These are phyloP conservation scores for Xerocomellus intermedius DNA, from an alignment of 768 basidiomycete species.

Conservation along the genomic window DNA sequence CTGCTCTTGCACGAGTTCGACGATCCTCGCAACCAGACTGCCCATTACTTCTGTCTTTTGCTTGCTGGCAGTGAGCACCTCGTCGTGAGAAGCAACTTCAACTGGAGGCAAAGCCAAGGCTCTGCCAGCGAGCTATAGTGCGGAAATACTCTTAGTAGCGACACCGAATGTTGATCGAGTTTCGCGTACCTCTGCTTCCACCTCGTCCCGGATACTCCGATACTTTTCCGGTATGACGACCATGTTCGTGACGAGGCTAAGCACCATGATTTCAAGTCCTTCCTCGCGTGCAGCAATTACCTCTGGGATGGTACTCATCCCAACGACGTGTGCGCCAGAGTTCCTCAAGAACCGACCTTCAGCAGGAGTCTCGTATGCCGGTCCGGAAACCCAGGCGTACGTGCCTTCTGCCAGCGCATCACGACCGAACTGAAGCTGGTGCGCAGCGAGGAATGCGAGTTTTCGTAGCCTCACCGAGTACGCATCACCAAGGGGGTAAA, in stretches of 20 bases:
- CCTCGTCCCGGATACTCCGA: conserved; percentile 68
- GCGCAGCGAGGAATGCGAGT: conserved; percentile 68
- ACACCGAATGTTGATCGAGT: not conserved
- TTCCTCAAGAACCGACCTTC: conserved; percentile 75
- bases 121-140: conserved; percentile 58
- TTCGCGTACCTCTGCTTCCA: conserved; percentile 66
- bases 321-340: conserved; percentile 86
- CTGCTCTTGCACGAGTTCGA: conserved; percentile 39
- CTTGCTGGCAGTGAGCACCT: conserved; percentile 66
- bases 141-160: conserved; percentile 1
- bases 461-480: conserved; percentile 74
- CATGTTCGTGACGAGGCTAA: conserved; percentile 84
- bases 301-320: conserved; percentile 92
- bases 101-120: conserved; percentile 39
- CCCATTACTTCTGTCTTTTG: conserved; percentile 73
- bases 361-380: conserved; percentile 87
- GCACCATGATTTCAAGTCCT: conserved; percentile 70
- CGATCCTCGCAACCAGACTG: conserved; percentile 63
- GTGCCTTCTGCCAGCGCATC: conserved; percentile 73
- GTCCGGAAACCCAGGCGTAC: conserved; percentile 90
- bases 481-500: conserved; percentile 81
- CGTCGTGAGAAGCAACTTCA: conserved; percentile 70
- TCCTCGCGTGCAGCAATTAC: conserved; percentile 78
- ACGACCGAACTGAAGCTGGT: conserved; percentile 51
- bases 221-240: conserved; percentile 73